Conservation (phyloP, 371 early-diverging fungal genomes). For the Mortierella sp. region DNA sequence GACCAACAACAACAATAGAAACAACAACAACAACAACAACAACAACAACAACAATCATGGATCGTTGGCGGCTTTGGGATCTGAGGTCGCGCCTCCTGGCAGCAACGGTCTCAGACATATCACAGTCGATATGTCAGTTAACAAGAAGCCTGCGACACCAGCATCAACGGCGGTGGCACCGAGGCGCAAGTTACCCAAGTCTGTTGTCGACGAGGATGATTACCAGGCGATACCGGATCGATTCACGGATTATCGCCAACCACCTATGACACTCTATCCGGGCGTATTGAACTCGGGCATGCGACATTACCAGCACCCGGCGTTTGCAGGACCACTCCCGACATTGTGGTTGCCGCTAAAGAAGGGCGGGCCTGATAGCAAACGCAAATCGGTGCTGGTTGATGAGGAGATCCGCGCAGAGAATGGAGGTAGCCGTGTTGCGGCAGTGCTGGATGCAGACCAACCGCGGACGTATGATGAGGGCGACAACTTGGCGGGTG, state of each 20-base stretch:
- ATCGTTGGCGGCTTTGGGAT: constrained; percentile 19
- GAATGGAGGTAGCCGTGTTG: neutral
- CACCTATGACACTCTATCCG: constrained; percentile 74
- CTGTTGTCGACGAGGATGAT: constrained; percentile 75
- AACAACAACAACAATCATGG: constrained; percentile 2
- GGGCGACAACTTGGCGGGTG: constrained; percentile 51
- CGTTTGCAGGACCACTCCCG: constrained; percentile 77
- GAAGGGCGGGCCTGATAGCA: constrained; percentile 11
- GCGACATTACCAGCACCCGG: constrained; percentile 81
- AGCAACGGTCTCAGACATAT: constrained; percentile 16
- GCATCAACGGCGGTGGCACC: neutral
- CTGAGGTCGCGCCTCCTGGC: constrained; percentile 12
- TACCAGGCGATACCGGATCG: constrained; percentile 67
- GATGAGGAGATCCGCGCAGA: neutral
- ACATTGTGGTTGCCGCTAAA: constrained; percentile 80
- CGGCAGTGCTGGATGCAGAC: neutral
- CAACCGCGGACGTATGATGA: constrained; percentile 36
- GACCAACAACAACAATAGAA: neutral
- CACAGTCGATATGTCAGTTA: constrained; percentile 5
- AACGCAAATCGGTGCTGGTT: neutral
- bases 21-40: neutral
- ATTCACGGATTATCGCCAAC: constrained; percentile 49
- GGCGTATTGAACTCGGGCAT: constrained; percentile 86
- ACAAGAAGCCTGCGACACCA: neutral
- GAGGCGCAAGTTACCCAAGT: constrained; percentile 30